phyloP scores from a whole-genome alignment of 345 rosid genomes.

The Psidium guajava region DNA sequence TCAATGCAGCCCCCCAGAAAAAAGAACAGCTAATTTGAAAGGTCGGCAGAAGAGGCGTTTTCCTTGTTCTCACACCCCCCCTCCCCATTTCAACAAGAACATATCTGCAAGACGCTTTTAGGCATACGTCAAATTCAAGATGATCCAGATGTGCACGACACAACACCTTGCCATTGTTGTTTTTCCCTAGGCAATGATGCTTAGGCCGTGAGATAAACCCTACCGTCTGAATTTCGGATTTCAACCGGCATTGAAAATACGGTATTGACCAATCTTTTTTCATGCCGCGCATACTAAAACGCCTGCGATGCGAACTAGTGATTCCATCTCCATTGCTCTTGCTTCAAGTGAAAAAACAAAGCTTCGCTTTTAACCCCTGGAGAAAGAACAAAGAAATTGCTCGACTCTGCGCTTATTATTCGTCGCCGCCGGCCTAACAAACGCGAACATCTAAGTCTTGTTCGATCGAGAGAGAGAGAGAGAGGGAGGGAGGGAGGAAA shows the following conservation, averaged over 20 bases:
- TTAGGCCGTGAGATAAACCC: not conserved
- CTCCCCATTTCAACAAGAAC: not conserved
- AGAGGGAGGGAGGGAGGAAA: not conserved
- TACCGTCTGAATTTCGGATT: not conserved
- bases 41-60: not conserved
- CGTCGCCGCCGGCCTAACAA: not conserved
- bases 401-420: not conserved
- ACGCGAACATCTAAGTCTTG: not conserved
- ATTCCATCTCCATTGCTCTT: not conserved
- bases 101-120: not conserved
- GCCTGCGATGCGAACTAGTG: not conserved
- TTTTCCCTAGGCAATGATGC: not conserved
- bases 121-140: not conserved
- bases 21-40: not conserved
- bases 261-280: not conserved
- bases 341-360: not conserved
- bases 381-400: not conserved
- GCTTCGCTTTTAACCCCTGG: not conserved
- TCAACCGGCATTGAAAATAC: not conserved
- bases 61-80: not conserved
- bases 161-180: not conserved
- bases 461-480: not conserved
- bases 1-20: not conserved
- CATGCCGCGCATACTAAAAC: not conserved
- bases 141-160: not conserved